Base-by-base conservation (phyloP, 1,284 basidiomycete genomes). In the Boletus coffeatus region DNA sequence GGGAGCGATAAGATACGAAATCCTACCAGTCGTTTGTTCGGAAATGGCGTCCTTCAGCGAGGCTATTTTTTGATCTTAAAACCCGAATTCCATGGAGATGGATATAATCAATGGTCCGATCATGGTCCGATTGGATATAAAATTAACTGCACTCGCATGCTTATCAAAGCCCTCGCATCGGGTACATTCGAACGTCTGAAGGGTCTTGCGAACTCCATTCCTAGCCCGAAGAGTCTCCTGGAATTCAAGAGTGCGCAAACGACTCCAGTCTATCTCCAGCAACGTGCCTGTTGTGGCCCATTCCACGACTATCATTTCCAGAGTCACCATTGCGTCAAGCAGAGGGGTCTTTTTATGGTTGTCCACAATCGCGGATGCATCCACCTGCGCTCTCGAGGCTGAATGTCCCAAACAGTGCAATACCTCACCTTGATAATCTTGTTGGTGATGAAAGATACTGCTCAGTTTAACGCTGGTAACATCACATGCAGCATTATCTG, bases 191-290 rank as follows among this genome's bases (percentile, higher is more conserved):
- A 80, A 78, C 16, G 70, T 77, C 14, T 73, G 66, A 52, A 87
- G 73, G 53, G 77, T 78, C 66, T 79, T 75, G 5, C 77, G 71
- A 4, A 89, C 71, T 18, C 75, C 76, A 57, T 89, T 81, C 62
- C 96, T 81, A 37, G 80, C 72, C 56, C 84, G 83, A 56, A 98
- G 72, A 25, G 83, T 78, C 67, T 98, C 96, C 74, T 98, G 94
- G 74, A 99, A 97, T 65, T 99, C 96, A 16, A 99, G 77, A n/a
- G 86, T 81, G 53, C 89, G 85, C 68, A 95, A 81, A 60, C 90
- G 86, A 57, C 80, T 80, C 95, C 95, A 98, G 64, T 94, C 93
- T 7, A 89, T 83, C 73, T 96, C 94, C 5, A 86, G 84, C 21
- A 94, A 77, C 5, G 70, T 70, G 9, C 77, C 74, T 2, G 69